Conservation (phyloP, 805 yeast genomes). For the Nakazawaea ishiwadae region DNA sequence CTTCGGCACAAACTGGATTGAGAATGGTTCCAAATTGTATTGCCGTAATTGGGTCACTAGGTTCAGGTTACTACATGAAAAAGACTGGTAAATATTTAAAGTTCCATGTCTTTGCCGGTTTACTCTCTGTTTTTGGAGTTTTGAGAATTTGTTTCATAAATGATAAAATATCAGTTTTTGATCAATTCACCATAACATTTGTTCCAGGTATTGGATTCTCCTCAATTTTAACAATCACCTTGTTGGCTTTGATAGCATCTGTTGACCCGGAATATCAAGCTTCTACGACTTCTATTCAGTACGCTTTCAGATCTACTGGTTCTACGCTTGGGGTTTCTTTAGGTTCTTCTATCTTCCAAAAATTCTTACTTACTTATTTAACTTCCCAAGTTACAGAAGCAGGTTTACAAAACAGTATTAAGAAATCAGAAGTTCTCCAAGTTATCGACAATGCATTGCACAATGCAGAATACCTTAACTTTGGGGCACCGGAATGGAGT, state of each 20-base stretch:
- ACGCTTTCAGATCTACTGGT: slow-evolving; percentile 62
- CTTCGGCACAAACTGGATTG: slow-evolving; percentile 54
- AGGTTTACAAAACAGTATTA: slow-evolving; percentile 27
- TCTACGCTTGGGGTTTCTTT: slow-evolving; percentile 62
- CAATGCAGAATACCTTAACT: slow-evolving; percentile 48
- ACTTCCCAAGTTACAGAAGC: slow-evolving; percentile 26
- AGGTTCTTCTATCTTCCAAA: slow-evolving; percentile 60
- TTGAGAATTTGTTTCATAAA: slow-evolving; percentile 28
- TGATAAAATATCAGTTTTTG: slow-evolving; percentile 30
- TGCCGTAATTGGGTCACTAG: slow-evolving; percentile 54
- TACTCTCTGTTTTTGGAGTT: slow-evolving; percentile 41
- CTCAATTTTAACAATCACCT: slow-evolving; percentile 58
- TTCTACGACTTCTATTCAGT: slow-evolving; percentile 61
- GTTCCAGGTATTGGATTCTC: slow-evolving; percentile 55
- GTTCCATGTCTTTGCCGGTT: slow-evolving; percentile 38
- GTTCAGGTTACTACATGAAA: slow-evolving; percentile 62
- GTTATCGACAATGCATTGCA: slow-evolving; percentile 51
- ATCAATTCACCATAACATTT: slow-evolving; percentile 38
- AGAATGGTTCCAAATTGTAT: slow-evolving; percentile 59
- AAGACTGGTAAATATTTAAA: slow-evolving; percentile 54
- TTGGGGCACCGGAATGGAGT: slow-evolving; percentile 49
- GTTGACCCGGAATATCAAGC: slow-evolving; percentile 66
- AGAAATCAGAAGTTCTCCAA: slow-evolving; percentile 30
- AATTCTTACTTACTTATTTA: slow-evolving; percentile 30
- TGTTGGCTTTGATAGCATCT: slow-evolving; percentile 66